Evolutionary conservation across 371 early-diverging fungal genomes (phyloP), one percentile per base, ranked within the genome.

Genomic region (Mortierella sp.): DNA sequence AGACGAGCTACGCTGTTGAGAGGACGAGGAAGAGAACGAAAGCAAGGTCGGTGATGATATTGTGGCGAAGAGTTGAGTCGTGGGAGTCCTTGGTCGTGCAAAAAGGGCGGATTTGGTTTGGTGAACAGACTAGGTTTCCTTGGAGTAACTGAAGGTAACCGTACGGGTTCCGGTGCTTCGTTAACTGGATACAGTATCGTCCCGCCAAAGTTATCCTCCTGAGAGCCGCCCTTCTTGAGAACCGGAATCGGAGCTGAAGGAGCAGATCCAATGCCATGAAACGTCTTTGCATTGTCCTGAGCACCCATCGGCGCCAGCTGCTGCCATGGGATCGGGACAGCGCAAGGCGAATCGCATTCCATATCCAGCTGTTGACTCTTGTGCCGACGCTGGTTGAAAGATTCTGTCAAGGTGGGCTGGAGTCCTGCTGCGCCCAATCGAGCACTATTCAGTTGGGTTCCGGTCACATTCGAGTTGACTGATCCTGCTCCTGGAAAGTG

Each of bases 211-310:
- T 19, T 22, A 3, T 61, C 37, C 16, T 61, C 37, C 10, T 61
- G 37, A 61, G 61, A 61, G 22, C 2, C 37, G 9, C 37, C 19
- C 41, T 13, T 61, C 68, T 45, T 52, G 64, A 55, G 65, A 55
- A 1, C 44, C 43, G 68, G 61, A 19, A 40, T 13, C 1, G 70
- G 73, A 6, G 47, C 53, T 0, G 48, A 26, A 34, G 64, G 73
- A 0, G 22, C 24, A 22, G 80, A 63, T 40, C 73, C 70, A 22
- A 70, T 48, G 11, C 76, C 77, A 40, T 76, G 81, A 52, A 81
- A 77, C 13, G 81, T 81, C 47, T 69, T 66, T 22, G 77, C 53
- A 58, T 68, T 81, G 24, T 76, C 77, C 40, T 64, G 61, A 2
- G 74, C 34, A 24, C 66, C 48, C 77, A 77, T 69, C 1, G 77